These are phyloP conservation scores for Beverwykella pulmonaria DNA, from an alignment of 495 filamentous ascomycete genomes.

Conservation along the genomic window DNA sequence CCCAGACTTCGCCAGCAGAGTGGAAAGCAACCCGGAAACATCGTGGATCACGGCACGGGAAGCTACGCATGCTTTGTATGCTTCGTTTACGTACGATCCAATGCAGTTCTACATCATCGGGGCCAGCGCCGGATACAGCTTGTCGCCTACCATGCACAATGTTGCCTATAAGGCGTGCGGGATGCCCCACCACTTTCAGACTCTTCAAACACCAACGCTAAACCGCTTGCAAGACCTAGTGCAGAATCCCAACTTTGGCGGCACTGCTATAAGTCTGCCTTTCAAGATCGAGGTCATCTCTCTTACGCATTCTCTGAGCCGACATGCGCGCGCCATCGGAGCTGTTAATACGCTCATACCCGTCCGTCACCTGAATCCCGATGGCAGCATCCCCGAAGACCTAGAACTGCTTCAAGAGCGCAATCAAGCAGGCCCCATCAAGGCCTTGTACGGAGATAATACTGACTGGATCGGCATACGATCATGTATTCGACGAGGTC, in stretches of 20 bases:
- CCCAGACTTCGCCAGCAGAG: slow-evolving; percentile 35
- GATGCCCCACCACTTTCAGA: slow-evolving; percentile 72
- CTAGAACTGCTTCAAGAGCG: slow-evolving; percentile 63
- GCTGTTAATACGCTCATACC: slow-evolving; percentile 84
- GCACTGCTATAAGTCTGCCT: slow-evolving; percentile 71
- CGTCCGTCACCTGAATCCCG: slow-evolving; percentile 58
- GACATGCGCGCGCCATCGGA: slow-evolving; percentile 77
- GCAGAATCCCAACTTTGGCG: slow-evolving; percentile 69
- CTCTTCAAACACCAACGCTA: slow-evolving; percentile 64
- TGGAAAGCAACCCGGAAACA: slow-evolving; percentile 49
- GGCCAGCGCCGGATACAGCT: slow-evolving; percentile 71
- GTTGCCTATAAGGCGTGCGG: slow-evolving; percentile 72
- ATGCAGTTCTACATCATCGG: slow-evolving; percentile 77
- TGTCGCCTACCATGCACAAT: slow-evolving; percentile 79
- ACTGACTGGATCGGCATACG: slow-evolving; percentile 82
- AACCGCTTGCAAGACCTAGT: slow-evolving; percentile 65
- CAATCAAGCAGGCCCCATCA: slow-evolving; percentile 64
- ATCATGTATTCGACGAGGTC: slow-evolving; percentile 69
- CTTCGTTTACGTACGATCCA: slow-evolving; percentile 62
- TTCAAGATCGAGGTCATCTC: slow-evolving; percentile 75
- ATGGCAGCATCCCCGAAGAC: slow-evolving; percentile 67
- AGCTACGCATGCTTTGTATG: slow-evolving; percentile 58
- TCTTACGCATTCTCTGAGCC: slow-evolving; percentile 67
- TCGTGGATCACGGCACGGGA: slow-evolving; percentile 55
- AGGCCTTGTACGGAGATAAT: slow-evolving; percentile 79